A percentile compares a stretch with the other conserved stretches of the same genome.
Evolutionary conservation across 441 rosid species (phyloP).

Genomic region (Aleurites moluccanus): DNA sequence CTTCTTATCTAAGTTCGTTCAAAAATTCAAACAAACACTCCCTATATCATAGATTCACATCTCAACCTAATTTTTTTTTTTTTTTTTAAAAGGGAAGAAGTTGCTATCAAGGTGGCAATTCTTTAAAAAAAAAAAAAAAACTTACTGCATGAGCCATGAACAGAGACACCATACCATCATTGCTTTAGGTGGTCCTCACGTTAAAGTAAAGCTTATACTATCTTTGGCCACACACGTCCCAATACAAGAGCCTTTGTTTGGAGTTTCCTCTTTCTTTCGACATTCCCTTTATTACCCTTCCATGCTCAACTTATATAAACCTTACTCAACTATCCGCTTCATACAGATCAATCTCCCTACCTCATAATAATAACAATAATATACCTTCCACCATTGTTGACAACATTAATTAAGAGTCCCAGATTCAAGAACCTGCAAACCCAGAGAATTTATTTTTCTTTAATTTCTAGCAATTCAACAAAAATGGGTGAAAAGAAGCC

Average conservation of each 20-base stretch:
- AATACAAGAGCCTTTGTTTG: neutral
- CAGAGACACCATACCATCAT: neutral
- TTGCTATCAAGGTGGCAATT: neutral
- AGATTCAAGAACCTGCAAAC: neutral
- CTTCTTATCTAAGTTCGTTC: no score
- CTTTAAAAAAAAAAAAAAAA: neutral
- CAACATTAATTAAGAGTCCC: neutral
- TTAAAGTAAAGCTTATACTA: conserved; percentile 16
- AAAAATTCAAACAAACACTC: no score
- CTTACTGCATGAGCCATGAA: neutral
- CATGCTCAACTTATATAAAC: conserved; percentile 22
- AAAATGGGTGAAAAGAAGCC: conserved; percentile 56
- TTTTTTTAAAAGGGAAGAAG: no score
- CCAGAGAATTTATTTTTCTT: neutral
- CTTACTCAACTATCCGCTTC: neutral
- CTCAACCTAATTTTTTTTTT: no score
- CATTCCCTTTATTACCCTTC: conserved; percentile 20
- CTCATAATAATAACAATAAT: neutral
- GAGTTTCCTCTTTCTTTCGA: neutral
- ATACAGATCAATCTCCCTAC: no score
- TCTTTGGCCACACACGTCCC: conserved; percentile 36
- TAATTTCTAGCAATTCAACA: neutral
- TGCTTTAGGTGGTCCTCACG: conserved; percentile 27
- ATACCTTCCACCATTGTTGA: neutral
- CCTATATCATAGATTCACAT: no score